phyloP scores from a whole-genome alignment of 129 eudicot genomes.

The Flaveria ramosissima region DNA sequence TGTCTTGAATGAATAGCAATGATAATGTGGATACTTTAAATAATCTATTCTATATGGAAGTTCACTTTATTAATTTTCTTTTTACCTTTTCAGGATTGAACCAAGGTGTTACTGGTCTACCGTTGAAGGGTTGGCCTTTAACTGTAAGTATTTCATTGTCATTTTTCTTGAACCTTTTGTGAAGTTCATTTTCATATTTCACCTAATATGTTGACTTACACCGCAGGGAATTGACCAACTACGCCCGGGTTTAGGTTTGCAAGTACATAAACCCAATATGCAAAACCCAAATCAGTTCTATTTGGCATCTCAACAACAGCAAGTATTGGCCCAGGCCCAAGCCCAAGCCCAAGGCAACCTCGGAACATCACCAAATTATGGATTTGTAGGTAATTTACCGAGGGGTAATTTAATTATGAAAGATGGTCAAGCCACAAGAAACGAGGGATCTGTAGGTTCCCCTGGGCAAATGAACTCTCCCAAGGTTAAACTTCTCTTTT shows the following conservation, averaged over 20 bases:
- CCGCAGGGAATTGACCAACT: conserved; percentile 85
- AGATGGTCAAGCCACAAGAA: conserved; percentile 86
- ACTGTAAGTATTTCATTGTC: conserved; percentile 58
- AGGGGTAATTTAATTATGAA: conserved; percentile 74
- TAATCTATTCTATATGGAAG: neutral
- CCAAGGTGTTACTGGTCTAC: conserved; percentile 86
- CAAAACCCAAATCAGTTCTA: conserved; percentile 83
- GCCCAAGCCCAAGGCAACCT: conserved; percentile 84
- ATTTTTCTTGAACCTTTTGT: conserved; percentile 10
- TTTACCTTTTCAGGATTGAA: conserved; percentile 53
- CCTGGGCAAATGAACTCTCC: conserved; percentile 86
- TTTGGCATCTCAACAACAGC: conserved; percentile 88
- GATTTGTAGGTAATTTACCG: conserved; percentile 85
- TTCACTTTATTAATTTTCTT: neutral
- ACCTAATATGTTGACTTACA: conserved; percentile 21
- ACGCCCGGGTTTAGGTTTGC: conserved; percentile 67
- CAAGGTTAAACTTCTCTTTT: conserved; percentile 51
- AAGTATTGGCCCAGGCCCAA: conserved; percentile 84
- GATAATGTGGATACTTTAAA: neutral
- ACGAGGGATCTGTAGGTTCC: conserved; percentile 86
- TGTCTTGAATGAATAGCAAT: neutral
- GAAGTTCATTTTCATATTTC: neutral
- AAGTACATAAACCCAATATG: conserved; percentile 75
- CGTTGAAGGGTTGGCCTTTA: conserved; percentile 96
- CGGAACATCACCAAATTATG: conserved; percentile 70